These are phyloP conservation scores for Halophytophthora polymorphica DNA, from an alignment of 352 stramenopile genomes.

Conservation along the genomic window DNA sequence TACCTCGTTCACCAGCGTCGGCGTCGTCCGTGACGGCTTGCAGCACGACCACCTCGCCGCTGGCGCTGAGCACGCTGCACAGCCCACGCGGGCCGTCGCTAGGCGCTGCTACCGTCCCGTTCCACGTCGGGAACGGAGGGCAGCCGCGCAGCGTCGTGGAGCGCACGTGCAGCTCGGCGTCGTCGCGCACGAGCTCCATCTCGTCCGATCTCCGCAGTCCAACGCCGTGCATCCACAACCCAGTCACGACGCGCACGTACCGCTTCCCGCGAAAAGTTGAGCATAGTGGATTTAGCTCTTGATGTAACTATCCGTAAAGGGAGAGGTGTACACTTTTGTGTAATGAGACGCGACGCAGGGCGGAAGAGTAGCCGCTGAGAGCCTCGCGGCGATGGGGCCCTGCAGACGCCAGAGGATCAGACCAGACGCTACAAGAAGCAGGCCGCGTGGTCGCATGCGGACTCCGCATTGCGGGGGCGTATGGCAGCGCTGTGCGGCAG, in stretches of 20 bases:
- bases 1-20: background rate
- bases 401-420: no score
- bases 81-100: background rate
- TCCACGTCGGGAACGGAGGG: constrained; percentile 57
- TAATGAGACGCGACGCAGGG: background rate
- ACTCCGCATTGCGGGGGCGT: no score
- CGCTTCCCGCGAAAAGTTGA: no score
- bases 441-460: no score
- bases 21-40: constrained; percentile 5
- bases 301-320: no score
- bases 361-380: no score
- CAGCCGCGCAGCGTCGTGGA: constrained; percentile 36
- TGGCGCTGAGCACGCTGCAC: constrained; percentile 51
- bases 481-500: no score
- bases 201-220: background rate
- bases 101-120: constrained; percentile 38
- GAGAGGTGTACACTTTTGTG: background rate
- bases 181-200: constrained; percentile 3
- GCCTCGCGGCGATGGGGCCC: no score
- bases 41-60: constrained; percentile 52
- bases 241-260: no score
- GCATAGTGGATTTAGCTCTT: no score
- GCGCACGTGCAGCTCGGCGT: constrained; percentile 34
- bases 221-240: background rate
- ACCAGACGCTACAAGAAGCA: no score